Percentiles rank a stretch among this genome's conserved stretches.
These are phyloP conservation scores for Eremochloa ophiuroides DNA, from an alignment of 176 grass and related monocot species.

Conservation along the genomic window DNA sequence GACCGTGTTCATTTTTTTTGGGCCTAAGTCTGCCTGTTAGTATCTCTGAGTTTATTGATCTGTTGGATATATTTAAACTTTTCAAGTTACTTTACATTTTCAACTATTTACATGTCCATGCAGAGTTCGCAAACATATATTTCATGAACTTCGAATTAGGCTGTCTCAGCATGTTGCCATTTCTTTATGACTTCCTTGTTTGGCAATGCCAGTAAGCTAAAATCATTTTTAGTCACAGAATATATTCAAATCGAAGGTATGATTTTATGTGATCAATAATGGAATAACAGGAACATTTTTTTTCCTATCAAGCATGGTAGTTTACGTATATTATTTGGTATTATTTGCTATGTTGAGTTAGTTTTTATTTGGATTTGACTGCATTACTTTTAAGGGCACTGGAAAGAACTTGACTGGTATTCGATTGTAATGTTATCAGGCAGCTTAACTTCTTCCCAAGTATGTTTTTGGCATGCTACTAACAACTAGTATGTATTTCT, in stretches of 20 bases:
- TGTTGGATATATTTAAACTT: not conserved
- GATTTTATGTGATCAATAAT: not conserved
- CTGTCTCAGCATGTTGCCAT: constrained; percentile 7
- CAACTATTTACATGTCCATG: not conserved
- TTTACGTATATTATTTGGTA: constrained; percentile 5
- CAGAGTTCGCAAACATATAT: not conserved
- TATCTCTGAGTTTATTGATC: not conserved
- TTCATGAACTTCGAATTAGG: not conserved
- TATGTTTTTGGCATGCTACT: not conserved
- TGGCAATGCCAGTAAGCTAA: not conserved
- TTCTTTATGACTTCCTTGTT: constrained; percentile 3
- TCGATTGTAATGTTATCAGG: no score
- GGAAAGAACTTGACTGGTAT: not conserved
- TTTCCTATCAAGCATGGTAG: constrained; percentile 11
- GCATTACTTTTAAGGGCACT: not conserved
- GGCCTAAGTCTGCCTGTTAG: not conserved
- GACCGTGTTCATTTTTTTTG: not conserved
- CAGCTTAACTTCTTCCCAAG: not conserved
- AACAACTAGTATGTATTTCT: constrained; percentile 18
- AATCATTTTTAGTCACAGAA: constrained; percentile 3
- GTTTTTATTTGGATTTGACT: constrained; percentile 18
- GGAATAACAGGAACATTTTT: constrained; percentile 18
- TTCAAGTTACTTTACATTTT: not conserved
- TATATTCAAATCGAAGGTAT: not conserved
- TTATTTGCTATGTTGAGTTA: not conserved